phyloP scores from a whole-genome alignment of 805 yeast species.

The Torulaspora delbrueckii region DNA sequence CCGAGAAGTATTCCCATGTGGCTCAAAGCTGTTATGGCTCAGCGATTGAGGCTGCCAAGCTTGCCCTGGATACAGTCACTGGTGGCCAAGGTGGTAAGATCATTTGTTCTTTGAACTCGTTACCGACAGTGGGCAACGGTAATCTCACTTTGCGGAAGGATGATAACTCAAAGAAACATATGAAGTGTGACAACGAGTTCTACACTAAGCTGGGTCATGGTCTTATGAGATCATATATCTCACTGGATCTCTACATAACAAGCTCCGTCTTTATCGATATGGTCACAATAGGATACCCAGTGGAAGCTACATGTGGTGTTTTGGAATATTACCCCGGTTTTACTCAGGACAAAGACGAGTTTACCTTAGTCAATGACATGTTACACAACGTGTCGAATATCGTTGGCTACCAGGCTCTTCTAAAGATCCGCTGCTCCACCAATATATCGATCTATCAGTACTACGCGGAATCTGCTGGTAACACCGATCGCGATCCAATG shows the following conservation, averaged over 20 bases:
- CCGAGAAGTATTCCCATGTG: conserved; percentile 26
- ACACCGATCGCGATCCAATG: conserved; percentile 53
- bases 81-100: conserved; percentile 78
- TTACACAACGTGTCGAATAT: conserved; percentile 46
- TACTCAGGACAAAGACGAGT: conserved; percentile 63
- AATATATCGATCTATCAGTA: conserved; percentile 79
- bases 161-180: conserved; percentile 45
- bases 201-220: conserved; percentile 57
- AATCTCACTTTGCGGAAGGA: conserved; percentile 42
- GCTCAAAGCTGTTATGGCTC: conserved; percentile 72
- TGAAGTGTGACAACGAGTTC: conserved; percentile 56
- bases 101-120: conserved; percentile 55
- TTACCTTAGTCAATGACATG: conserved; percentile 56
- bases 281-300: conserved; percentile 63
- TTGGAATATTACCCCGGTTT: conserved; percentile 64
- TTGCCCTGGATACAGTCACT: conserved; percentile 49
- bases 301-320: conserved; percentile 65
- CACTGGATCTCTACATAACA: conserved; percentile 71
- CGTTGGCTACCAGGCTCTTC: conserved; percentile 71
- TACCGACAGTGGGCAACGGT: conserved; percentile 85
- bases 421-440: conserved; percentile 80
- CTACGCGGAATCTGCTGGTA: conserved; percentile 53
- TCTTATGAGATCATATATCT: conserved; percentile 54
- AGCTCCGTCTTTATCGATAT: conserved; percentile 64
- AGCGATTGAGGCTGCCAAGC: conserved; percentile 64